Percentiles rank a stretch among this genome's conserved stretches.
Conservation (phyloP, 176 grass and related monocot species). For the Puya raimondii region DNA sequence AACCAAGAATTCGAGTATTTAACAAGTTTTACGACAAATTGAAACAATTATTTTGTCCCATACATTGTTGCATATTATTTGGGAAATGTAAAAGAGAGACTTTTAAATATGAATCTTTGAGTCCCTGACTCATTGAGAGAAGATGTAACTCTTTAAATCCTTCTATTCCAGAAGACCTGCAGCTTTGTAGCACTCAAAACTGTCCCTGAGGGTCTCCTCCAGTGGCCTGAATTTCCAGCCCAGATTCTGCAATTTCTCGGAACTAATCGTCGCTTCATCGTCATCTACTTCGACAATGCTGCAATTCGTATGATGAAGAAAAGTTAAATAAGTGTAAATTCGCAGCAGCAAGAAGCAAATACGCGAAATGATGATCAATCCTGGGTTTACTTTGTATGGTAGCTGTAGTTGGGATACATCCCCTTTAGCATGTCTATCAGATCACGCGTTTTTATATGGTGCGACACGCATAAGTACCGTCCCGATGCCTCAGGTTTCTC, state of each 20-base stretch:
- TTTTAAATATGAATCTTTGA: constrained; percentile 7
- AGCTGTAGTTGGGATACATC: constrained; percentile 35
- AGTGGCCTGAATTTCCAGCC: constrained; percentile 38
- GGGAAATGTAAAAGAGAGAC: not conserved
- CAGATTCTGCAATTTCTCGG: constrained; percentile 29
- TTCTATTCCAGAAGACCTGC: constrained; percentile 24
- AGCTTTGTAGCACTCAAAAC: constrained; percentile 24
- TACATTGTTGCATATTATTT: not conserved
- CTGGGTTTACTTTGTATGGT: constrained; percentile 20
- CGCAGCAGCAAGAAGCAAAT: not conserved
- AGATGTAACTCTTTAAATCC: constrained; percentile 3
- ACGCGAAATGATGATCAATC: not conserved
- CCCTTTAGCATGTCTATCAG: constrained; percentile 42
- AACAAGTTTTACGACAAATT: no score
- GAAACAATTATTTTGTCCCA: not conserved
- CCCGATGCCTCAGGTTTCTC: constrained; percentile 31
- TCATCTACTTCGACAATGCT: constrained; percentile 22
- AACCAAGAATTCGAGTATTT: no score
- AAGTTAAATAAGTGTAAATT: not conserved
- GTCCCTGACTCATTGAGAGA: constrained; percentile 6
- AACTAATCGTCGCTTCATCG: not conserved
- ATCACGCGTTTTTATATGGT: constrained; percentile 15
- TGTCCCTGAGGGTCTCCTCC: constrained; percentile 34
- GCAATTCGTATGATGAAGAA: not conserved
- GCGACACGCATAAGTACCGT: constrained; percentile 31